Percentiles rank a stretch among this genome's conserved stretches.
Conservation (phyloP, 257 asterid species). For the Solanum clarkiae region DNA sequence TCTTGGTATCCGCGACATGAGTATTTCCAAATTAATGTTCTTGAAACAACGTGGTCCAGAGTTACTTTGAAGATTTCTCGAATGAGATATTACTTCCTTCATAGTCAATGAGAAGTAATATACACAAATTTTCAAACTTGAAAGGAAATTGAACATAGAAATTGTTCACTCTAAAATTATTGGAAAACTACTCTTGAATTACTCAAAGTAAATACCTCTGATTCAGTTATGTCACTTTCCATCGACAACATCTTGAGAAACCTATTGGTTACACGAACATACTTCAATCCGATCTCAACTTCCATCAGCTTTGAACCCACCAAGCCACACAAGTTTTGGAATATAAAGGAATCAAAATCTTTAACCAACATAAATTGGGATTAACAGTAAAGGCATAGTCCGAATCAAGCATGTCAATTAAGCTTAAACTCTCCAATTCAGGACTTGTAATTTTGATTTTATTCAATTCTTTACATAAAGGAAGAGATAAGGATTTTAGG, state of each 20-base stretch:
- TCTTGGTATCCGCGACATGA: neutral
- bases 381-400: neutral
- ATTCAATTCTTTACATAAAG: neutral
- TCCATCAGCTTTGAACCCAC: no score
- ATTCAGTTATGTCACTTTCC: neutral
- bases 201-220: neutral
- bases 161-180: no score
- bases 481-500: neutral
- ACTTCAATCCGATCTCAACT: no score
- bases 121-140: no score
- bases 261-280: no score
- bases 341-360: no score
- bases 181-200: no score
- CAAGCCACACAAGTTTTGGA: no score
- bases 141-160: no score
- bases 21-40: neutral
- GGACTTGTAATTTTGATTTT: neutral
- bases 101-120: no score
- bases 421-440: neutral
- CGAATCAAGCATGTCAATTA: neutral
- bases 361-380: no score
- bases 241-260: no score
- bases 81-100: neutral
- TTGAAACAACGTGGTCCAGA: neutral
- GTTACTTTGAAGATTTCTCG: neutral